Percentiles rank a stretch among this genome's conserved stretches.
Conservation (phyloP, 1,139 yeast genomes). For the Zygosaccharomyces pseudobailii region DNA sequence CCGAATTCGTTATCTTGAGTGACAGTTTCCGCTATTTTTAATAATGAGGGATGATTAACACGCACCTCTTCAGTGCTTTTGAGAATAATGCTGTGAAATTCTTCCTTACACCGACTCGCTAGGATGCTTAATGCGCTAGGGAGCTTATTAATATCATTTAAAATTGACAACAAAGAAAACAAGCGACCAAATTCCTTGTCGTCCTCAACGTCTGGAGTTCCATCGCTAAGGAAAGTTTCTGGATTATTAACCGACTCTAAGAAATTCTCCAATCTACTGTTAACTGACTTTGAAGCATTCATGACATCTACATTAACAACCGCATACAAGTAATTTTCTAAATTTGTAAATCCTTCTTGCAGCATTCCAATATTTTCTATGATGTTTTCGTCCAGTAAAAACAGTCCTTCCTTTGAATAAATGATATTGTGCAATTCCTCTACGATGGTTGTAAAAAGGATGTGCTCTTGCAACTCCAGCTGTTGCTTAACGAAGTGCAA, state of each 20-base stretch:
- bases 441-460: conserved; percentile 63
- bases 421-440: conserved; percentile 75
- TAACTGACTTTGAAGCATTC: conserved; percentile 43
- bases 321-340: conserved; percentile 54
- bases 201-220: neutral
- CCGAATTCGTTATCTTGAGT: conserved; percentile 31
- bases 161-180: conserved; percentile 48
- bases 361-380: conserved; percentile 19
- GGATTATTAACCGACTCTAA: conserved; percentile 1
- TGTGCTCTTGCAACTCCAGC: conserved; percentile 58
- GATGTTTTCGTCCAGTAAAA: conserved; percentile 16
- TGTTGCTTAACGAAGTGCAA: conserved; percentile 54
- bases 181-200: conserved; percentile 21
- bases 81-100: conserved; percentile 51
- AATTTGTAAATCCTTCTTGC: conserved; percentile 39
- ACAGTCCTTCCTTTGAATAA: conserved; percentile 48
- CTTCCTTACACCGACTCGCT: conserved; percentile 44
- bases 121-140: conserved; percentile 57
- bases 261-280: conserved; percentile 42
- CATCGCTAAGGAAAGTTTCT: neutral
- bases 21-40: conserved; percentile 25
- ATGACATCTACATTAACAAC: conserved; percentile 54
- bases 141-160: conserved; percentile 59
- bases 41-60: conserved; percentile 44
- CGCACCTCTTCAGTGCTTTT: conserved; percentile 63